Conservation (phyloP, 1,284 basidiomycete genomes). For the Crucibulum parvulum region DNA sequence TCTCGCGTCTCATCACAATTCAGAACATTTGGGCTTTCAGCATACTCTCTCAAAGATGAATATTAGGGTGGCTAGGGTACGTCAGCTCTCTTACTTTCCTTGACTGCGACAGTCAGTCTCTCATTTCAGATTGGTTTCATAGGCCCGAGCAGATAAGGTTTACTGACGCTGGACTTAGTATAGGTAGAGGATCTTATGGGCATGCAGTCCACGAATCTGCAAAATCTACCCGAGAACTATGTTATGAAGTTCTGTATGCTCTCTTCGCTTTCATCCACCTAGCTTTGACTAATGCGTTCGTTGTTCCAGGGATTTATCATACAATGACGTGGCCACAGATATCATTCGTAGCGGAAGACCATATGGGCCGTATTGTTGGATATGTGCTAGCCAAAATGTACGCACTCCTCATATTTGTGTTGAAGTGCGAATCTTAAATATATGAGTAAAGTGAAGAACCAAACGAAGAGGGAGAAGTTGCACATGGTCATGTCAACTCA, state of each 20-base stretch:
- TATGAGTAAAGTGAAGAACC: conserved; percentile 51
- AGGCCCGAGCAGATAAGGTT: not conserved
- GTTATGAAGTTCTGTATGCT: conserved; percentile 85
- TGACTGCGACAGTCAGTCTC: conserved; percentile 14
- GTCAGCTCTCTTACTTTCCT: conserved; percentile 10
- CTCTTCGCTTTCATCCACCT: not conserved
- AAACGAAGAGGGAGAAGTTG: conserved; percentile 65
- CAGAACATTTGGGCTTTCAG: no score
- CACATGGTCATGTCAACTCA: conserved; percentile 89
- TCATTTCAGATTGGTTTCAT: conserved; percentile 18
- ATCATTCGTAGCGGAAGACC: conserved; percentile 93
- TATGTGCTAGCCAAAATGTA: conserved; percentile 97
- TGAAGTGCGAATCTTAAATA: conserved; percentile 7
- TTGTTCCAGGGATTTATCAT: conserved; percentile 82
- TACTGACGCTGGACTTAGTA: conserved; percentile 6
- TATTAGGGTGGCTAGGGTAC: conserved; percentile 35
- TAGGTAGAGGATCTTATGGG: conserved; percentile 77
- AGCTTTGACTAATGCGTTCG: not conserved
- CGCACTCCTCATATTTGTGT: conserved; percentile 18
- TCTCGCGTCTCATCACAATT: no score
- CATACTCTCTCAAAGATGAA: conserved; percentile 23
- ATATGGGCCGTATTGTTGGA: conserved; percentile 89
- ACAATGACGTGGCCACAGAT: conserved; percentile 92
- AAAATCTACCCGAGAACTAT: conserved; percentile 90
- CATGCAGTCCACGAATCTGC: conserved; percentile 84